Evolutionary conservation across 1,284 basidiomycete species (phyloP).

Genomic region (Pseudozyma flocculosa): DNA sequence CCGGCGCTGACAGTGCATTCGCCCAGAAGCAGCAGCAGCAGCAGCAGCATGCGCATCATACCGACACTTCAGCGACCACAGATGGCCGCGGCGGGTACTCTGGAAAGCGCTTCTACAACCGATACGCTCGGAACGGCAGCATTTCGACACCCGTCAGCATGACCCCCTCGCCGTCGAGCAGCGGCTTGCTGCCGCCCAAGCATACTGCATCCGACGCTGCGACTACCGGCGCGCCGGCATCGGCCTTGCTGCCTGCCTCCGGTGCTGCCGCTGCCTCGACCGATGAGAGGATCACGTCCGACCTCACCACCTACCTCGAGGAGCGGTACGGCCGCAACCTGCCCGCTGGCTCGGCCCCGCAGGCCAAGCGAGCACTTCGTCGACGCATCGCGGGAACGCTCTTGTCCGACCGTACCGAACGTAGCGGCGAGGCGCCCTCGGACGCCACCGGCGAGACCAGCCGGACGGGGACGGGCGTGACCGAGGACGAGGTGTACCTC

Average conservation of each 20-base stretch:
- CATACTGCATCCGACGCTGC: too few species aligned
- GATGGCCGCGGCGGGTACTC: too few species aligned
- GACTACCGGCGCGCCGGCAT: too few species aligned
- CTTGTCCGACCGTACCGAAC: conserved; percentile 31
- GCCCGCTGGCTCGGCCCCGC: conserved; percentile 70
- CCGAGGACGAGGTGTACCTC: conserved; percentile 82
- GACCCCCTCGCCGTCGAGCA: conserved; percentile 18
- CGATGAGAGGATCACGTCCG: conserved; percentile 59
- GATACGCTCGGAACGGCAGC: conserved; percentile 34
- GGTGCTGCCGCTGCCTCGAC: too few species aligned
- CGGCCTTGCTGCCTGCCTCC: too few species aligned
- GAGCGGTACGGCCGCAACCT: conserved; percentile 94
- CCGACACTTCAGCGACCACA: too few species aligned
- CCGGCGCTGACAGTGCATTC: too few species aligned
- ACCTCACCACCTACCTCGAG: conserved; percentile 70
- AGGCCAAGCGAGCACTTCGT: conserved; percentile 81
- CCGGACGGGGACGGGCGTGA: conserved; percentile 40
- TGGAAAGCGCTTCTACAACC: conserved; percentile 38
- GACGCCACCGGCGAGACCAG: conserved; percentile 56
- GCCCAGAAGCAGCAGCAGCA: too few species aligned
- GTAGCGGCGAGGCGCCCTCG: conserved; percentile 16
- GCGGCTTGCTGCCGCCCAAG: too few species aligned
- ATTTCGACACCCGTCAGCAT: conserved; percentile 5
- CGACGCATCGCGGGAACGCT: conserved; percentile 86
- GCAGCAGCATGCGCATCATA: too few species aligned